Conservation (phyloP, 129 eudicot species). For the Solidago caesia region DNA sequence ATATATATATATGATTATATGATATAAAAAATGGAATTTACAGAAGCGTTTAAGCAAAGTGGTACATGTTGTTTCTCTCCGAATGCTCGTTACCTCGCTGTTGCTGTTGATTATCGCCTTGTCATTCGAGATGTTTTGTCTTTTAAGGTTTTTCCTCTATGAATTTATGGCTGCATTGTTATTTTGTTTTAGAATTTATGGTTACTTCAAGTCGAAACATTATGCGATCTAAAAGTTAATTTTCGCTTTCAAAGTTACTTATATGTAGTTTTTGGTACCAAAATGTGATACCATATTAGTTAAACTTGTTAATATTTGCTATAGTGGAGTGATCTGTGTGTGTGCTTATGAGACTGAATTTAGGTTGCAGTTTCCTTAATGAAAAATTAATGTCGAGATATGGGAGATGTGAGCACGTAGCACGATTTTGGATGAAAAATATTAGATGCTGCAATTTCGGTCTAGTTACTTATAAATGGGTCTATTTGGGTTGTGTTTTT, state of each 20-base stretch:
- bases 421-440: too few species aligned
- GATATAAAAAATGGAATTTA: conserved; percentile 61
- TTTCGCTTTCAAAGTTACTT: too few species aligned
- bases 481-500: too few species aligned
- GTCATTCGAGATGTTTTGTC: conserved; percentile 91
- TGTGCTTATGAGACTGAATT: conserved; percentile 4
- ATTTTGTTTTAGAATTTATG: background rate
- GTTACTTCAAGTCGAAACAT: background rate
- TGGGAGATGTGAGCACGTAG: background rate
- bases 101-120: conserved; percentile 91
- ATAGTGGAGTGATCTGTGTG: background rate
- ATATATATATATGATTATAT: background rate
- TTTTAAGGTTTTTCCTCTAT: conserved; percentile 53
- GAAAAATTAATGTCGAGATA: background rate
- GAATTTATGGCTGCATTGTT: conserved; percentile 4
- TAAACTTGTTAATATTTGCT: conserved; percentile 7
- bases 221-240: background rate
- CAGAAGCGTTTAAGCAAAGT: conserved; percentile 86
- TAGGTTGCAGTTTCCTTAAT: background rate
- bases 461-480: too few species aligned
- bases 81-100: conserved; percentile 78
- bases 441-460: background rate
- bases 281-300: background rate
- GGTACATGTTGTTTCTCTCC: conserved; percentile 97
- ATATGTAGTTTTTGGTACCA: background rate